These are phyloP conservation scores for Nemania diffusa DNA, from an alignment of 2,329 filamentous ascomycete species.

Conservation along the genomic window DNA sequence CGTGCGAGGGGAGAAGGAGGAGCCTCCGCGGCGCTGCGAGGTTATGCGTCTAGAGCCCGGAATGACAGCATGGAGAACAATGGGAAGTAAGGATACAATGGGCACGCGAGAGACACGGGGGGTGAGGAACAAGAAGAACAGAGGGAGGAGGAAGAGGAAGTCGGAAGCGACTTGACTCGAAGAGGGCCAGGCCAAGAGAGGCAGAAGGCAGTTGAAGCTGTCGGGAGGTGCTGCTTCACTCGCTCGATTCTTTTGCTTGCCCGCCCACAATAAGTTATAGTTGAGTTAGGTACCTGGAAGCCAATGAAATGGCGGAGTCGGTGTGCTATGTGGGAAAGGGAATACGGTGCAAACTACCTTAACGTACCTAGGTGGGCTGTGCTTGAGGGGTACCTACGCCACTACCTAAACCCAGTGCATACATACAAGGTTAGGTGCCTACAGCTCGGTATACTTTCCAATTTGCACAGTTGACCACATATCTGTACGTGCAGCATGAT, in stretches of 20 bases:
- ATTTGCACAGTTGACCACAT: background rate
- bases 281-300: background rate
- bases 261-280: background rate
- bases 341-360: conserved; percentile 3
- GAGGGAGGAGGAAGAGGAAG: background rate
- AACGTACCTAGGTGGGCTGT: conserved; percentile 4
- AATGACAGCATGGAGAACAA: conserved; percentile 8
- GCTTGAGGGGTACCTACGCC: conserved; percentile 17
- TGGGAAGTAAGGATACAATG: conserved; percentile 13
- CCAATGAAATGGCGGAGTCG: conserved; percentile 11
- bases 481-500: background rate
- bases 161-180: conserved; percentile 21
- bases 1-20: conserved; percentile 10
- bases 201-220: conserved; percentile 32
- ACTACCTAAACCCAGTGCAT: background rate
- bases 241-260: conserved; percentile 2
- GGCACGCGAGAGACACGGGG: background rate
- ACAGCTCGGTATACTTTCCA: background rate
- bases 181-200: conserved; percentile 20
- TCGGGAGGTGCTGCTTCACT: conserved; percentile 19
- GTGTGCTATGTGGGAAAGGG: background rate
- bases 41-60: conserved; percentile 16
- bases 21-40: conserved; percentile 7
- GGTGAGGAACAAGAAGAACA: background rate
- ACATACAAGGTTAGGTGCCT: background rate